Evolutionary conservation across 306 rosid species (phyloP), one percentile per base, ranked within the genome.

Genomic region (Comarum palustre): DNA sequence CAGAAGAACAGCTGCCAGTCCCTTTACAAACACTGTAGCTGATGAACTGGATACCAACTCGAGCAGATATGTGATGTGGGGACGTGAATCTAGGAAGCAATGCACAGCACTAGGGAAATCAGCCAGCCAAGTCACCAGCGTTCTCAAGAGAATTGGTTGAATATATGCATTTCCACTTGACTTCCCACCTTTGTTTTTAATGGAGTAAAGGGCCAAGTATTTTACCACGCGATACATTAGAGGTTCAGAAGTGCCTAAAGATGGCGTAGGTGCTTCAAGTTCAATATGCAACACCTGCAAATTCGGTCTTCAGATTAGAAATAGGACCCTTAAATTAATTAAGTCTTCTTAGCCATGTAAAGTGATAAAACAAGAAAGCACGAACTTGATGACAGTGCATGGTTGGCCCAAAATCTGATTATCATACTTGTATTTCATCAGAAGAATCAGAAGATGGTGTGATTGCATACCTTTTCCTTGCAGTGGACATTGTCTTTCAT

Each of bases 41-140:
- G 96, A 85, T 41, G 82, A 83, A 86, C 87, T 86, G 38, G 89
- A 85, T 67, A 89, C 85, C 84, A 91, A 77, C 88, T 94, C 99
- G 54, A 94, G 87, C 80, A 94, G 86, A 84, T 85, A 88, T 32
- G 97, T 91, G 69, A 89, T 88, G 78, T 94, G 99, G 62, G 95
- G 96, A 38, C 83, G 96, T 69, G 97, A 90, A 79, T 94, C 97
- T 64, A 94, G 87, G 79, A 91, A 91, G 86, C 97, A 94, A 51
- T 84, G 75, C 68, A 91, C 97, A 32, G 97, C 99, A 80, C 54
- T 80, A 41, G 97, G 93, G 84, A 83, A 91, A 80, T 91, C 90
- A 71, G 89, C 89, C 59, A 91, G 87, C 99, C 96, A 94, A 50
- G 86, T 88, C 70, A 88, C 81, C 70, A 94, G 89, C 84, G 89